phyloP scores from a whole-genome alignment of 768 basidiomycete species.

The Phaffia tasmanica region DNA sequence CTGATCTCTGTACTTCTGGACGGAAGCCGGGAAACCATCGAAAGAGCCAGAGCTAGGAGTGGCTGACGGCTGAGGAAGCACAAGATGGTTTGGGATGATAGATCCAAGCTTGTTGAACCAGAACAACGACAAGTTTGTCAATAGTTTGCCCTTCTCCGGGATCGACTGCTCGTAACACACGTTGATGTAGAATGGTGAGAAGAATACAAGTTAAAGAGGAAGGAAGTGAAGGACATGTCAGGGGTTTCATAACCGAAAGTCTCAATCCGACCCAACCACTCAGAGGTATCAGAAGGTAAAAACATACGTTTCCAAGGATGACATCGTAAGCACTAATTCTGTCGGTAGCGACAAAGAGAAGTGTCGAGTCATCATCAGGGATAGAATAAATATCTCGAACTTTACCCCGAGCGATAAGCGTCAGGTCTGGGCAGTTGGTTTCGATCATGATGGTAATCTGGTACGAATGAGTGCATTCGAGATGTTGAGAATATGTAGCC shows the following conservation, averaged over 20 bases:
- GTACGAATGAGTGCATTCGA: too few relatives aligned
- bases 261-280: neutral
- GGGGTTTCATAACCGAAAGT: neutral
- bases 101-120: slow-evolving; percentile 78
- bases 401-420: slow-evolving; percentile 76
- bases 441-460: slow-evolving; percentile 19
- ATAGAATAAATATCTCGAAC: slow-evolving; percentile 86
- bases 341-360: slow-evolving; percentile 90
- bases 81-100: slow-evolving; percentile 80
- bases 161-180: slow-evolving; percentile 55
- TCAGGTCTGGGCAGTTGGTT: slow-evolving; percentile 43
- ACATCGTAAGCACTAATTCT: slow-evolving; percentile 96
- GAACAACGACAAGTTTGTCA: slow-evolving; percentile 83
- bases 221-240: neutral
- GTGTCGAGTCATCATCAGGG: slow-evolving; percentile 49
- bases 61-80: slow-evolving; percentile 45
- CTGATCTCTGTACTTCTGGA: slow-evolving; percentile 61
- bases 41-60: neutral
- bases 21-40: slow-evolving; percentile 68
- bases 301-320: slow-evolving; percentile 76
- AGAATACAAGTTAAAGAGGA: neutral
- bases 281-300: neutral
- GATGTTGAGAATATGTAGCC: too few relatives aligned
- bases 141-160: slow-evolving; percentile 78
- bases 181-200: neutral